A percentile compares a stretch with the other conserved stretches of the same genome.
Conservation (phyloP, 2,329 filamentous ascomycete species). For the Curvularia sp. region DNA sequence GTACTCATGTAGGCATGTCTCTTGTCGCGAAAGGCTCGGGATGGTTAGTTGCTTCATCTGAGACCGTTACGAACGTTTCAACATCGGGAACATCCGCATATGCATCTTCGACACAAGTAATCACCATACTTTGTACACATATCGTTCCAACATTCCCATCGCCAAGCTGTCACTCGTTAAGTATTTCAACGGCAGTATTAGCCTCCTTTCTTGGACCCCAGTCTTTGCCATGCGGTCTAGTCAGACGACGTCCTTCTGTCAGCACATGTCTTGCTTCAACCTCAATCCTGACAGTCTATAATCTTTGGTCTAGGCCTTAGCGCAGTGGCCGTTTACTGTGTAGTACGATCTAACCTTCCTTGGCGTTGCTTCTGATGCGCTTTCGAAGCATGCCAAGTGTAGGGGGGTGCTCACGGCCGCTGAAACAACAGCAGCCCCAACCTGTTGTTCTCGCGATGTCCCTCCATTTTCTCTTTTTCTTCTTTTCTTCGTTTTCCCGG, state of each 20-base stretch:
- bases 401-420: background rate
- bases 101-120: background rate
- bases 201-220: background rate
- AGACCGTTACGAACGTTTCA: background rate
- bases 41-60: background rate
- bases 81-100: background rate
- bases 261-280: background rate
- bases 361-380: constrained; percentile 1
- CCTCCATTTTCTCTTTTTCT: background rate
- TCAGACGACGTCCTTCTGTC: background rate
- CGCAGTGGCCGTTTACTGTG: background rate
- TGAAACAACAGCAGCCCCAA: constrained; percentile 1
- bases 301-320: background rate
- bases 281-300: background rate
- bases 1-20: background rate
- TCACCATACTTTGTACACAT: background rate
- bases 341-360: background rate
- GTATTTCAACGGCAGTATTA: background rate
- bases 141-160: background rate
- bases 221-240: background rate
- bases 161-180: background rate
- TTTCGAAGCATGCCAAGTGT: constrained; percentile 1
- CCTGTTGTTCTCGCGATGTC: background rate
- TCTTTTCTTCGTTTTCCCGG: background rate
- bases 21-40: background rate